Conservation (phyloP, 768 basidiomycete species). For the Mycena metata region DNA sequence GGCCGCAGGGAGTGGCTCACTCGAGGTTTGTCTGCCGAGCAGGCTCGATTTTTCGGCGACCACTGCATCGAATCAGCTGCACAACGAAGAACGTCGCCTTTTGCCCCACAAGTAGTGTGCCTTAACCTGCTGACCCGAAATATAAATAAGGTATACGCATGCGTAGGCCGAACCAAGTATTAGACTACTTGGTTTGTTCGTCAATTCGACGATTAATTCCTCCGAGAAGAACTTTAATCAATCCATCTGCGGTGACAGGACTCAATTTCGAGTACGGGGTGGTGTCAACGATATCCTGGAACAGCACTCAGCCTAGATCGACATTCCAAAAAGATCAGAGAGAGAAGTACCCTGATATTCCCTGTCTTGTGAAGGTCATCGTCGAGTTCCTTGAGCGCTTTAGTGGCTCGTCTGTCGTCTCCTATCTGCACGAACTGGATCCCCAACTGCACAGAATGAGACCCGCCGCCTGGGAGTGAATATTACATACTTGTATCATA, state of each 20-base stretch:
- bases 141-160: constrained; percentile 9
- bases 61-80: not conserved
- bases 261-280: constrained; percentile 32
- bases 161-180: not conserved
- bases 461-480: not conserved
- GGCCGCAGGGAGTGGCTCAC: no score
- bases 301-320: not conserved
- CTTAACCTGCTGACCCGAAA: not conserved
- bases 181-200: constrained; percentile 18
- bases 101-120: not conserved
- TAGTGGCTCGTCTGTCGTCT: constrained; percentile 52
- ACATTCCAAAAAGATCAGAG: not conserved
- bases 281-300: constrained; percentile 36
- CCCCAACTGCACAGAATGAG: constrained; percentile 59
- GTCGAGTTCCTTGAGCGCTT: constrained; percentile 68
- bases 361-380: constrained; percentile 61
- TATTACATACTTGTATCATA: constrained; percentile 30
- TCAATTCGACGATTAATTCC: constrained; percentile 36
- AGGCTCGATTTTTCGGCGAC: not conserved
- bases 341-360: constrained; percentile 59
- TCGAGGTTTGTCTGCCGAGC: not conserved
- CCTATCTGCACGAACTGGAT: constrained; percentile 85
- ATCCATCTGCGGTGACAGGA: constrained; percentile 32
- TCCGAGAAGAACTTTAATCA: constrained; percentile 35
- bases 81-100: not conserved